Conservation (phyloP, 176 grass and related monocot species). For the Aegilops tauschii region DNA sequence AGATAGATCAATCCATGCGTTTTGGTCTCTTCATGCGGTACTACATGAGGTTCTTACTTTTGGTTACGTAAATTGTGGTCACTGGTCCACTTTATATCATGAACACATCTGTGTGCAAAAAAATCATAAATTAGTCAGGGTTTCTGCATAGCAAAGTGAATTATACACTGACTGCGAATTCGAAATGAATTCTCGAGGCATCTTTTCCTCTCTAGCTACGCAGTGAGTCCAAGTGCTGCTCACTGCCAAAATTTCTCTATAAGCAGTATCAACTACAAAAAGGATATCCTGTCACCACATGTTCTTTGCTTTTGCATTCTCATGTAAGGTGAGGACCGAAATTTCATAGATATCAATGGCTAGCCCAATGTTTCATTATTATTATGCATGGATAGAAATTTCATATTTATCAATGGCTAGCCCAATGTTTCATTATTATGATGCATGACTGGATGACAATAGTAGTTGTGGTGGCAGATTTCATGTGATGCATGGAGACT, state of each 20-base stretch:
- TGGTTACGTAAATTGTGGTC: not conserved
- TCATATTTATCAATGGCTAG: not conserved
- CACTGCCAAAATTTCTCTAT: not conserved
- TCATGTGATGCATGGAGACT: conserved; percentile 7
- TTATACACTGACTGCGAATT: not conserved
- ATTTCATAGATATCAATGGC: conserved; percentile 2
- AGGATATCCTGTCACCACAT: not conserved
- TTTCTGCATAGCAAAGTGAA: not conserved
- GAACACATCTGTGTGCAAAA: not conserved
- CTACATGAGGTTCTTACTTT: not conserved
- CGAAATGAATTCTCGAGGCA: not conserved
- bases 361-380: not conserved
- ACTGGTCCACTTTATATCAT: not conserved
- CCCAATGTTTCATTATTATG: not conserved
- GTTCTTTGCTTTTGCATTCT: not conserved
- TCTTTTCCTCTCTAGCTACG: not conserved
- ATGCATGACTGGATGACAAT: not conserved
- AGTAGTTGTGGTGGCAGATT: not conserved
- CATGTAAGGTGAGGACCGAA: conserved; percentile 11
- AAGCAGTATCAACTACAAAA: not conserved
- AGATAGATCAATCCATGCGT: not conserved
- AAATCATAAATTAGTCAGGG: not conserved
- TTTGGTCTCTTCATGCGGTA: not conserved
- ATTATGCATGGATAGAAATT: not conserved
- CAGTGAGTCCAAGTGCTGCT: not conserved